Evolutionary conservation across 306 rosid species (phyloP), one percentile per base, ranked within the genome.

Genomic region (Quercus suber): DNA sequence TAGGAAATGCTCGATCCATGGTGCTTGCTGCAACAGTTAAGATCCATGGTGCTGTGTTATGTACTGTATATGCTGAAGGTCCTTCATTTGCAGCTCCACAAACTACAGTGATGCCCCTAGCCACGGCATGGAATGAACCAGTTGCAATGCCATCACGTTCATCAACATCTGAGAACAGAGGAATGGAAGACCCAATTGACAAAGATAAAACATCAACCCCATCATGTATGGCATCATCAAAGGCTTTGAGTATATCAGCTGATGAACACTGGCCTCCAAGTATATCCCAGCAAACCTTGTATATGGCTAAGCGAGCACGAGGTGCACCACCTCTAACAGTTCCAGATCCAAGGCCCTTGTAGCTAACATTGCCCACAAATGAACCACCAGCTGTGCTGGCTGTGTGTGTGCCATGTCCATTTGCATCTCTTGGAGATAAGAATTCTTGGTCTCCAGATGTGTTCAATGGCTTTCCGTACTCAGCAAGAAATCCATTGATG

Each of bases 41-140:
- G 63, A 89, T 78, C 84, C 90, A 89, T 0, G 90, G 92, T 51
- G 90, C 77, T n/a, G 85, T 65, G 64, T 85, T 89, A 31, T 74
- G 76, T n/a, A 86, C 80, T 6, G 90, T 75, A 55, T 82, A 76
- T 6, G 84, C 75, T 56, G 70, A 23, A 63, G 90, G 92, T 10
- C 92, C 92, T 0, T 3, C 68, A 68, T 89, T 89, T 55, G 77
- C 86, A 17, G 88, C 83, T 11, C 77, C 73, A 76, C 86, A 74
- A 35, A 89, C 84, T 20, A 89, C 89, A 19, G 45, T 69, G 19
- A 89, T 85, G 10, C 90, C 90, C 65, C 79, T 79, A 13, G 83
- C 83, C 69, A 82, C 89, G 21, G 85, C 92, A 74, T 86, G 92
- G 75, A 84, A 86, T 3, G 92, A 78, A 37, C 89, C 89, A 8